Evolutionary conservation across 179 eudicot species (phyloP).

Genomic region (Actinidia arguta): DNA sequence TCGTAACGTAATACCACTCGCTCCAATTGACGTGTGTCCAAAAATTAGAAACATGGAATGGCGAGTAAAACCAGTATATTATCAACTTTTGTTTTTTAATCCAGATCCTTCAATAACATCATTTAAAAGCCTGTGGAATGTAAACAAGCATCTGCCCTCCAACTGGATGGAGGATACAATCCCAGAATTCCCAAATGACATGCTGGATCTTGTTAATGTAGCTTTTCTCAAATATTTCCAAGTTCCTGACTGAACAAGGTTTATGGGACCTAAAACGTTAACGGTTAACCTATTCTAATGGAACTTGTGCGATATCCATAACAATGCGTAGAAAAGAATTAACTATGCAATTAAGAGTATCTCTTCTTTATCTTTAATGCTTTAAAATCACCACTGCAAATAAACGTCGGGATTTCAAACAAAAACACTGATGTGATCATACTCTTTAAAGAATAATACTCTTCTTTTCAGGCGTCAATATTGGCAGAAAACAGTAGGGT

Average conservation of each 20-base stretch:
- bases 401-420: background rate
- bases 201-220: background rate
- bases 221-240: background rate
- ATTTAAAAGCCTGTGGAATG: background rate
- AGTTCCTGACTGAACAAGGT: background rate
- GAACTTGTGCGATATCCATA: background rate
- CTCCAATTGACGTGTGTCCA: conserved; percentile 7
- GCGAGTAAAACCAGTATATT: background rate
- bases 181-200: background rate
- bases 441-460: background rate
- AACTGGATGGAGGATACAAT: background rate
- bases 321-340: background rate
- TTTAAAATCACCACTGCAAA: background rate
- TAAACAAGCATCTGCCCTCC: background rate
- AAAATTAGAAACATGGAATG: background rate
- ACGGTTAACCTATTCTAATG: background rate
- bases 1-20: background rate
- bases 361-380: background rate
- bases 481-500: background rate
- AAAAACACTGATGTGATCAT: background rate
- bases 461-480: background rate
- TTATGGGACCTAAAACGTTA: background rate
- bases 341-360: background rate
- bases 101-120: background rate
- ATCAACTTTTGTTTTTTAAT: background rate